Percentiles rank a stretch among this genome's conserved stretches.
These are phyloP conservation scores for Chaetomium fimeti DNA, from an alignment of 495 filamentous ascomycete genomes.

Conservation along the genomic window DNA sequence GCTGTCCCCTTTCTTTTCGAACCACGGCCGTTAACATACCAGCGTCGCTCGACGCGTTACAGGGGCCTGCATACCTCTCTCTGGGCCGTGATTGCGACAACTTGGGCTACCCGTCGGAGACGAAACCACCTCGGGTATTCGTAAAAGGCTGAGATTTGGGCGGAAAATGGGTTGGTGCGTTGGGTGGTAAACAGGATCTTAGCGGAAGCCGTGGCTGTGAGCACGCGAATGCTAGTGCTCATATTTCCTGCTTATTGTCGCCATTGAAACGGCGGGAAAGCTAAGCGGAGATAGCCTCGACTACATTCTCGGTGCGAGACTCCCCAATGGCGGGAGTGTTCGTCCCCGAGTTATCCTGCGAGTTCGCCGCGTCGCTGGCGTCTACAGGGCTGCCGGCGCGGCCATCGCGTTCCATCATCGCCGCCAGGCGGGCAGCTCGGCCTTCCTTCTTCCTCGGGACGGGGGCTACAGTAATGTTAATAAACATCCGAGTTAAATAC, in stretches of 20 bases:
- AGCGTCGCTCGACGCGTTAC: too few species aligned
- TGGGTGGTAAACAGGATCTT: too few species aligned
- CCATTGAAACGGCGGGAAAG: not conserved
- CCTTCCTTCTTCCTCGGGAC: conserved; percentile 55
- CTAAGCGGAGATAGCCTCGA: not conserved
- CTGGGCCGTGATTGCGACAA: not conserved
- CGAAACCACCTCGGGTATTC: not conserved
- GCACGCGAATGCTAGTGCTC: not conserved
- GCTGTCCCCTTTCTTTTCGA: not conserved
- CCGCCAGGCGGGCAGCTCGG: conserved; percentile 47
- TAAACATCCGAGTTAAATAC: not conserved
- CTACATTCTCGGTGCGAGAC: not conserved
- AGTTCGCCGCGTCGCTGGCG: not conserved
- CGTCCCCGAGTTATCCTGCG: conserved; percentile 1
- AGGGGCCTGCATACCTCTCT: not conserved
- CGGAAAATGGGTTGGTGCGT: too few species aligned
- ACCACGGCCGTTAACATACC: not conserved
- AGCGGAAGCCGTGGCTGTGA: too few species aligned
- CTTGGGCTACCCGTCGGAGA: not conserved
- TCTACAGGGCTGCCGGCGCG: conserved; percentile 26
- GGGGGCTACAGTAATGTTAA: conserved; percentile 38
- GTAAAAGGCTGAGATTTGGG: too few species aligned
- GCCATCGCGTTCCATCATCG: conserved; percentile 44
- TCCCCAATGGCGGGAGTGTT: conserved; percentile 8
- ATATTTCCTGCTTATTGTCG: too few species aligned